phyloP scores from a whole-genome alignment of 306 rosid species.

The Lotus japonicus region DNA sequence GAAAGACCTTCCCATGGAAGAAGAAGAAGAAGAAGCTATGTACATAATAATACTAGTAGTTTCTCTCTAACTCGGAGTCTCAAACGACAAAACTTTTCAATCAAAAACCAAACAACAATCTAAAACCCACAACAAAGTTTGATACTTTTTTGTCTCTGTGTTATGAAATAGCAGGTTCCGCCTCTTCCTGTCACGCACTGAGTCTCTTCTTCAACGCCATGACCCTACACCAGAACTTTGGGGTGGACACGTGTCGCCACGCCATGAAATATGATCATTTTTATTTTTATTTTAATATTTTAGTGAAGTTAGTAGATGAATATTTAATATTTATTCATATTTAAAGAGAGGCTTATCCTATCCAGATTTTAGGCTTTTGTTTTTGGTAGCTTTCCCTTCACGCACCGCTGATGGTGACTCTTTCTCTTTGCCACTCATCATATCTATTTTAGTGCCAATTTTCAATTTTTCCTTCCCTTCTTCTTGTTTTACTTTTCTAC shows the following conservation, averaged over 20 bases:
- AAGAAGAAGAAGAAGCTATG: slow-evolving; percentile 34
- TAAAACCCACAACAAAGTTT: neutral
- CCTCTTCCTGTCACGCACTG: neutral
- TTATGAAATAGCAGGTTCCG: too few relatives aligned
- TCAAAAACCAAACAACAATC: neutral
- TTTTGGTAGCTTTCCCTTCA: slow-evolving; percentile 25
- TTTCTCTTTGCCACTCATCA: neutral
- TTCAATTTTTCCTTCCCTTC: slow-evolving; percentile 1
- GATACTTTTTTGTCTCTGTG: too few relatives aligned
- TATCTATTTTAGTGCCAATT: neutral
- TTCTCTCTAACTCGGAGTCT: neutral
- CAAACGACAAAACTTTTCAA: neutral
- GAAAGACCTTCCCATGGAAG: slow-evolving; percentile 91
- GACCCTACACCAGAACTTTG: neutral
- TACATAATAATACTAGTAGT: slow-evolving; percentile 58
- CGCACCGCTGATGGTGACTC: slow-evolving; percentile 24
- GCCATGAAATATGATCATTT: neutral
- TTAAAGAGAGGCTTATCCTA: slow-evolving; percentile 7
- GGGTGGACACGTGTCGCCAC: slow-evolving; percentile 44
- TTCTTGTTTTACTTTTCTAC: neutral
- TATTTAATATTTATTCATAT: neutral
- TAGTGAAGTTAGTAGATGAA: too few relatives aligned
- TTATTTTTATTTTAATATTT: too few relatives aligned
- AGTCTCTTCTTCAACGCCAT: slow-evolving; percentile 39
- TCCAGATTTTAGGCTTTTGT: neutral